Evolutionary conservation across 306 rosid species (phyloP), one percentile per base, ranked within the genome.

Genomic region (Begonia fuchsioides): DNA sequence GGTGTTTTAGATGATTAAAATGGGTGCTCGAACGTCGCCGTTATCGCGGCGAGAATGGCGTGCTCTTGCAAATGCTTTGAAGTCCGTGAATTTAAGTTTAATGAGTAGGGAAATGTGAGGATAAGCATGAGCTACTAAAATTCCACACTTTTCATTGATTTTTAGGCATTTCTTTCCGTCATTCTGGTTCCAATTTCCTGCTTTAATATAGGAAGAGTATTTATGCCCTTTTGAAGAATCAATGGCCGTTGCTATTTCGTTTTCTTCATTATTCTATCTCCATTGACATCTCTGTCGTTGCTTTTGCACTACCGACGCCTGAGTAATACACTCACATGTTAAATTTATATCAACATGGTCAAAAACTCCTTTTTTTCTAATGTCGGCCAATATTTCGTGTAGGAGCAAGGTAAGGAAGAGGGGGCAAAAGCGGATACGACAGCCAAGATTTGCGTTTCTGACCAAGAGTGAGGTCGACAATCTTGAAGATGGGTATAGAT

Each of bases 401-500:
- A 90, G 97, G 77, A 68, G 65, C 49, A 84, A 81, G 71, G 66
- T 70, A 18, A 78, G 74, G 55, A 84, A 79, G 81, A 83, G 79
- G 69, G 97, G 80, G 71, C 82, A 76, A 70, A 81, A 81, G 76
- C 78, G 94, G 69, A 69, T 90, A 43, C 76, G 87, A 78, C 95
- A 79, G 63, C 94, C 80, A 6, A 70, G 97, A 60, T 74, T 84
- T 71, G 97, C 95, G 38, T 90, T 90, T 61, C 69, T 90, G 94
- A 90, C 97, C 0, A 90, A 90, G 69, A 90, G 95, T 51, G 95
- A 90, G 68, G 77, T 84, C 50, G 97, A 90, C 76, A 75, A 90
- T 63, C 95, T 90, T 45, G 97, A 90, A 63, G 97, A 90, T 66
- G 97, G 97, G 54, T 90, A 90, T 66, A 75, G 97, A 46, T 90